Evolutionary conservation across 169 alveolate species (phyloP).

Genomic region (Eimeria praecox): DNA sequence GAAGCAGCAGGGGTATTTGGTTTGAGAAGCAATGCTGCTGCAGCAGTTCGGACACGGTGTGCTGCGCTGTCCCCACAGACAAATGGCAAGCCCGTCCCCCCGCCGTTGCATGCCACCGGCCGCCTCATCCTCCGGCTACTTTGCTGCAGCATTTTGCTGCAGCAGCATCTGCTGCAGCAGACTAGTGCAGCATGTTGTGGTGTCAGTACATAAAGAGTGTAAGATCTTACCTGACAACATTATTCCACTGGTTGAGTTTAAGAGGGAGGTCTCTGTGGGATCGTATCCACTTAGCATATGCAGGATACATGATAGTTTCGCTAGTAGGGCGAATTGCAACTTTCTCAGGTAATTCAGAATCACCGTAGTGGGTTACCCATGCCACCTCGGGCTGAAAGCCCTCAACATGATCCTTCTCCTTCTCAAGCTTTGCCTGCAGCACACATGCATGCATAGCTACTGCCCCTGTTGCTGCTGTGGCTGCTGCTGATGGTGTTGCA

Average conservation of each 20-base stretch:
- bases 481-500: not conserved
- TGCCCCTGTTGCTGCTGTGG: constrained; percentile 2
- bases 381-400: constrained; percentile 99
- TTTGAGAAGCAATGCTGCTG: not conserved
- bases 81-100: not conserved
- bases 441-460: not conserved
- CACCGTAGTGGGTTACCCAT: constrained; percentile 95
- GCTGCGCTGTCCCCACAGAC: not conserved
- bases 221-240: constrained; percentile 68
- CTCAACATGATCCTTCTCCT: constrained; percentile 98
- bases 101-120: not conserved
- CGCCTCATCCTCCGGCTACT: not conserved
- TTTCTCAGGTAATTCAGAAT: constrained; percentile 96
- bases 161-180: not conserved
- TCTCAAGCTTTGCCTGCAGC: constrained; percentile 95
- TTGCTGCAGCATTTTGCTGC: not conserved
- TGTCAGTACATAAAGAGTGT: not conserved
- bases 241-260: constrained; percentile 95
- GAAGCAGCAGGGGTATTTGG: not conserved
- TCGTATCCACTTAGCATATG: constrained; percentile 98
- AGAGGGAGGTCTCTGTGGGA: constrained; percentile 99
- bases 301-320: constrained; percentile 99
- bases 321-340: constrained; percentile 99
- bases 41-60: not conserved
- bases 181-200: not conserved